Percentiles rank a stretch among this genome's conserved stretches.
Conservation (phyloP, 148 eudicot genomes). For the Pharnaceum exiguum region DNA sequence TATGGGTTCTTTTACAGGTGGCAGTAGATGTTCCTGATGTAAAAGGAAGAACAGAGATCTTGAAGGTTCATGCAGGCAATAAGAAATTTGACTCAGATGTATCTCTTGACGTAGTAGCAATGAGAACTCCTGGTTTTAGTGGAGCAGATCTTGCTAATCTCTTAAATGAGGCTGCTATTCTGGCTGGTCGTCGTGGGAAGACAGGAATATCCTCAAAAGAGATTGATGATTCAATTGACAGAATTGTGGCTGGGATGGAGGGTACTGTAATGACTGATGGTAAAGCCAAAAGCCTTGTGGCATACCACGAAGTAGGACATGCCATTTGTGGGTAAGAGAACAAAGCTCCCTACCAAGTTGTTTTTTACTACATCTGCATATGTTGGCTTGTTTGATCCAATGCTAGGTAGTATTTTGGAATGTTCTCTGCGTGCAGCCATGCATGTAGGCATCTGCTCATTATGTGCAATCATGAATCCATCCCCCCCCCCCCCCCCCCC, state of each 20-base stretch:
- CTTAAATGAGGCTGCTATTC: slow-evolving; percentile 92
- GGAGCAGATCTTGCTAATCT: slow-evolving; percentile 99
- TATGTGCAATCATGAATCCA: too few relatives aligned
- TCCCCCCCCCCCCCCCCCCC: too few relatives aligned
- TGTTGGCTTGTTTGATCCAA: too few relatives aligned
- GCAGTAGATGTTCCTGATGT: slow-evolving; percentile 93
- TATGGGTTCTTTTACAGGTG: slow-evolving; percentile 43
- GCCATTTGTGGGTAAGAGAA: slow-evolving; percentile 93
- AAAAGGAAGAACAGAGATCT: slow-evolving; percentile 89
- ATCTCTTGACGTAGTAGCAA: slow-evolving; percentile 91
- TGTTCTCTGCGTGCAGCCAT: too few relatives aligned
- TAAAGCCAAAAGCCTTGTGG: slow-evolving; percentile 98
- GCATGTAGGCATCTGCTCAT: too few relatives aligned
- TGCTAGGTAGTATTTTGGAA: too few relatives aligned
- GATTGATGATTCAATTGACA: slow-evolving; percentile 93
- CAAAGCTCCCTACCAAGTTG: neutral
- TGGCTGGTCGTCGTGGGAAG: slow-evolving; percentile 95
- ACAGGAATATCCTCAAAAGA: slow-evolving; percentile 89
- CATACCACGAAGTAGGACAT: slow-evolving; percentile 99
- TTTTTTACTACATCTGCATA: neutral
- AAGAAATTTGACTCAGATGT: slow-evolving; percentile 87
- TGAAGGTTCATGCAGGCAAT: slow-evolving; percentile 91
- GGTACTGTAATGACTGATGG: slow-evolving; percentile 98
- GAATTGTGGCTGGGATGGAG: slow-evolving; percentile 99
- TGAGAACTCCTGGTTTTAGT: slow-evolving; percentile 99